Evolutionary conservation across 2,329 filamentous ascomycete species (phyloP).

Genomic region (Xylariales sp.): DNA sequence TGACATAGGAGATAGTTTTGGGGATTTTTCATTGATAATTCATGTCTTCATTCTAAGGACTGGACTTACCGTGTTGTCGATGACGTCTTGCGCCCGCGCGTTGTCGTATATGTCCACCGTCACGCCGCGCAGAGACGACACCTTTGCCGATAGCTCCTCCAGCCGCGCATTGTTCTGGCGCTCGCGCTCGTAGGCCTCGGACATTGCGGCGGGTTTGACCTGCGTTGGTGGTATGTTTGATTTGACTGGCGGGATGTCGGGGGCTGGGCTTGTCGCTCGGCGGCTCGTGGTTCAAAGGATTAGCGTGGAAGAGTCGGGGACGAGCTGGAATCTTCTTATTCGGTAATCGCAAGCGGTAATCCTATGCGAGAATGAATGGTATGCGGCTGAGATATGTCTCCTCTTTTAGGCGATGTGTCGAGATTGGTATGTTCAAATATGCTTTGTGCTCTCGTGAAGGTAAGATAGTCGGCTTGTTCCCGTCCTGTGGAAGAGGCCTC

Average conservation of each 20-base stretch:
- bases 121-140: slow-evolving; percentile 89
- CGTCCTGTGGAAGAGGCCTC: slow-evolving; percentile 9
- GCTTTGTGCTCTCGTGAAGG: slow-evolving; percentile 9
- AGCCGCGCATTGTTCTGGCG: slow-evolving; percentile 95
- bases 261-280: not conserved
- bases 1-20: no score
- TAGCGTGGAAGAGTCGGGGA: not conserved
- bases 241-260: not conserved
- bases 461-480: slow-evolving; percentile 5
- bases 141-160: slow-evolving; percentile 89
- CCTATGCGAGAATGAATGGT: slow-evolving; percentile 5
- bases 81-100: slow-evolving; percentile 85
- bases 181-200: slow-evolving; percentile 82
- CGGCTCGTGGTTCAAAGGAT: slow-evolving; percentile 5
- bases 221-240: no score
- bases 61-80: slow-evolving; percentile 81
- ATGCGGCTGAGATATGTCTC: not conserved
- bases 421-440: not conserved
- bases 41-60: no score
- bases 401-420: not conserved
- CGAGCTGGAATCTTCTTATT: not conserved
- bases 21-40: no score
- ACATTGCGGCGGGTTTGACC: slow-evolving; percentile 61
- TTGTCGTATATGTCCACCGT: slow-evolving; percentile 99
- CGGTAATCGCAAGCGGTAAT: slow-evolving; percentile 6